Conservation (phyloP, 2,329 filamentous ascomycete species). For the Macrophomina pseudophaseolina region DNA sequence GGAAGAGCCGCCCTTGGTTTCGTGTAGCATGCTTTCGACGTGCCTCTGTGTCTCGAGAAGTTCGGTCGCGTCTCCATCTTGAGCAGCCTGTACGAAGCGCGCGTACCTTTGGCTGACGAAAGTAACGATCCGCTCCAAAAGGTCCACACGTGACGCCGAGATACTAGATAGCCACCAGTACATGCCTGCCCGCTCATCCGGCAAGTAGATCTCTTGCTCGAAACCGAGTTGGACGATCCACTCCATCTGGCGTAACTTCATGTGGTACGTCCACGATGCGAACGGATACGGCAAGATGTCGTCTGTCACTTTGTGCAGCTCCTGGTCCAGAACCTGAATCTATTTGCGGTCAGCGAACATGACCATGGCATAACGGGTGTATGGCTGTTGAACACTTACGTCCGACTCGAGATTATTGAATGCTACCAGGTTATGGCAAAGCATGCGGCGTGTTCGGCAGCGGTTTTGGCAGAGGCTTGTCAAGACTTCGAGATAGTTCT, state of each 20-base stretch:
- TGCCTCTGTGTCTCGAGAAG: constrained; percentile 11
- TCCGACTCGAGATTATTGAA: constrained; percentile 86
- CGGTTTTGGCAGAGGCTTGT: constrained; percentile 87
- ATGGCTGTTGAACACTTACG: constrained; percentile 47
- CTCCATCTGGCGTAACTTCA: constrained; percentile 88
- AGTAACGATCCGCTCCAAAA: constrained; percentile 22
- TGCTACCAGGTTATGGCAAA: constrained; percentile 80
- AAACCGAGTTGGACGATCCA: constrained; percentile 91
- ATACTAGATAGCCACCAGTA: constrained; percentile 67
- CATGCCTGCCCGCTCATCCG: constrained; percentile 84
- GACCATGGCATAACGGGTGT: too few relatives aligned
- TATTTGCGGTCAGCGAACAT: constrained; percentile 31
- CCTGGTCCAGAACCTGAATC: constrained; percentile 72
- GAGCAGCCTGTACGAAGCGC: background rate
- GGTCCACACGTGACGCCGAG: constrained; percentile 30
- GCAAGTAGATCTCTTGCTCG: constrained; percentile 87
- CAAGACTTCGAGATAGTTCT: constrained; percentile 83
- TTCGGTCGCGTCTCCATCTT: constrained; percentile 1
- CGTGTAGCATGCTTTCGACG: constrained; percentile 8
- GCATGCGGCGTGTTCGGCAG: constrained; percentile 84
- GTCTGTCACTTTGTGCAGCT: constrained; percentile 65
- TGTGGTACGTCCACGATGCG: constrained; percentile 86
- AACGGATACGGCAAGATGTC: constrained; percentile 72
- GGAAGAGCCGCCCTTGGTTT: constrained; percentile 6
- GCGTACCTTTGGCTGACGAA: constrained; percentile 11